Conservation (phyloP, 805 yeast genomes). For the Nakazawaea wyomingensis region DNA sequence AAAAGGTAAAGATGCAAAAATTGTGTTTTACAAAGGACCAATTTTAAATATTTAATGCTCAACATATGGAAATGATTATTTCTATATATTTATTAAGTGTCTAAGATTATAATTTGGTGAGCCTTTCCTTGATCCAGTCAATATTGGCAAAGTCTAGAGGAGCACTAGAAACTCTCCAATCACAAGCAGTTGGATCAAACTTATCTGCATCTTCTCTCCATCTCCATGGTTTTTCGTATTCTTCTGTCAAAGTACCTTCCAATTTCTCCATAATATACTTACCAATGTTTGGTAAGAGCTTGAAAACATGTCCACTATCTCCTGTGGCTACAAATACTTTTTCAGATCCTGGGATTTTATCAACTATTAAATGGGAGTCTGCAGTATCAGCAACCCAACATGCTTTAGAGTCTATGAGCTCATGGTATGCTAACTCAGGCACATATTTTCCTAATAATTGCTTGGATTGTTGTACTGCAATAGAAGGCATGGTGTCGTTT, state of each 20-base stretch:
- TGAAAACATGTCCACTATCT: constrained; percentile 44
- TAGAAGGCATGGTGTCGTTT: constrained; percentile 32
- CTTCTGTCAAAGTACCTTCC: constrained; percentile 23
- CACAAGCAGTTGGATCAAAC: constrained; percentile 18
- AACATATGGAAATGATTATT: too few relatives aligned
- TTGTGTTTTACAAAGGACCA: too few relatives aligned
- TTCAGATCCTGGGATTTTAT: constrained; percentile 27
- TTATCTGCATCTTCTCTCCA: constrained; percentile 23
- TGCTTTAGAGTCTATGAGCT: constrained; percentile 28
- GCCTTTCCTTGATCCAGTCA: constrained; percentile 6
- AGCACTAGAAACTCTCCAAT: constrained; percentile 20
- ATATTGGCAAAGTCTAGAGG: constrained; percentile 16
- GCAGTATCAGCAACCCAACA: constrained; percentile 39
- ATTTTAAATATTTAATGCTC: too few relatives aligned
- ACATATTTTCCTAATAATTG: constrained; percentile 27
- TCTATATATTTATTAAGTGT: too few relatives aligned
- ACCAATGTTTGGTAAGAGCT: constrained; percentile 42
- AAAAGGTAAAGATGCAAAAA: too few relatives aligned
- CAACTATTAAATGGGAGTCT: constrained; percentile 36
- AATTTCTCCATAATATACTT: constrained; percentile 31
- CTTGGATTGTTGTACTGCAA: constrained; percentile 26
- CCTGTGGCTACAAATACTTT: constrained; percentile 40
- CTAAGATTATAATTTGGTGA: constrained; percentile 2
- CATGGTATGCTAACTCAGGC: constrained; percentile 35
- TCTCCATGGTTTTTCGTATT: constrained; percentile 23